Evolutionary conservation across 345 rosid genomes (phyloP).

Genomic region (Sonneratia caseolaris): DNA sequence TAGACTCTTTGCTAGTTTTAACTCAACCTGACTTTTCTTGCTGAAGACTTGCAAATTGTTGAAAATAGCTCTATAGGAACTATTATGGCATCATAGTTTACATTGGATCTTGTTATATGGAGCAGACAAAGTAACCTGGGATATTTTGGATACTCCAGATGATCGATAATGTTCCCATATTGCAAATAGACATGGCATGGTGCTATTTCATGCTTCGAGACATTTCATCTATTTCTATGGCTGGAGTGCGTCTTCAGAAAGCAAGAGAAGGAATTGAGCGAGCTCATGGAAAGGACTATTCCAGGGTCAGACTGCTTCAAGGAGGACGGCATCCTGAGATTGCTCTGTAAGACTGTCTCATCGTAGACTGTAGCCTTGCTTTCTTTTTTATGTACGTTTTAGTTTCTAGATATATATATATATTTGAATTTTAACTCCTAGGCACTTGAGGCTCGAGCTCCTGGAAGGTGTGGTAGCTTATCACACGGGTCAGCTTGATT

Average conservation of each 20-base stretch:
- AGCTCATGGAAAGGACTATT: conserved; percentile 83
- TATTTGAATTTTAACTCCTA: conserved; percentile 13
- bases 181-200: conserved; percentile 98
- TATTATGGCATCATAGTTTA: not conserved
- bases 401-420: conserved; percentile 4
- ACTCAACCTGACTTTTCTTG: not conserved
- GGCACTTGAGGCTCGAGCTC: conserved; percentile 79
- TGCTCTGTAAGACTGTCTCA: conserved; percentile 50
- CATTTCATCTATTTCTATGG: conserved; percentile 75
- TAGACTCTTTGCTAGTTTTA: not conserved
- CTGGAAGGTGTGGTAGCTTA: conserved; percentile 92
- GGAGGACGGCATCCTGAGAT: conserved; percentile 64
- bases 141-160: conserved; percentile 23
- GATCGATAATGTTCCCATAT: conserved; percentile 77
- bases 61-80: not conserved
- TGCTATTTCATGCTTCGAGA: conserved; percentile 89
- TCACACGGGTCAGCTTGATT: conserved; percentile 65
- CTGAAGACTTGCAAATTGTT: not conserved
- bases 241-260: conserved; percentile 67
- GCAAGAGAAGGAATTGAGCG: conserved; percentile 89
- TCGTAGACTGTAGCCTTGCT: not conserved
- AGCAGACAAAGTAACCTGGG: not conserved
- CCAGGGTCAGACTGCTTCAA: conserved; percentile 80
- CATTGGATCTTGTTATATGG: not conserved
- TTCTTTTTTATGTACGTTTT: not conserved